Base-by-base conservation (phyloP, 176 grass and related monocot species). In the Miscanthus lutarioriparius region DNA sequence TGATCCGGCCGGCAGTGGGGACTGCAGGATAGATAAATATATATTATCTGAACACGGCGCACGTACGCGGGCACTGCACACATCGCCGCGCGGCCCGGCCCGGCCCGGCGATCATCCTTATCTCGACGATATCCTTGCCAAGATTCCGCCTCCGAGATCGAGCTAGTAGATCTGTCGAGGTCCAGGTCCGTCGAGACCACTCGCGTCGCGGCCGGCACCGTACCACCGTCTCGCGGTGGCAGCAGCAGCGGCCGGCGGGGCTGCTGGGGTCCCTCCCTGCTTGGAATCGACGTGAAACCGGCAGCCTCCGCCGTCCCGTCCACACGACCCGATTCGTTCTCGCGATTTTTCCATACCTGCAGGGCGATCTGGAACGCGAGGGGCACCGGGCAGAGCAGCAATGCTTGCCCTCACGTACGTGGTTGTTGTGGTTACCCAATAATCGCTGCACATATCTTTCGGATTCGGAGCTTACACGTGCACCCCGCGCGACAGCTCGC, bases 91-190 rank as follows among this genome's bases (percentile, higher is more conserved):
- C 26, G 53, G 53, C 53, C 41, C 41, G 8, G 8, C n/a, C n/a
- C n/a, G n/a, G n/a, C n/a, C n/a, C 37, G 38, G 6, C 6, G 20
- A 81, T 81, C 74, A 86, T 79, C 38, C 88, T 86, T 90, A 83
- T 90, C 88, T 61, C 74, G 2, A 64, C 74, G 2, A 64, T 47
- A 76, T 59, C 71, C 27, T 37, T 16, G 10, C 19, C 74, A 23
- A 66, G 73, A 82, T 90, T 90, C 83, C 20, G 83, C 64, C 72
- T 35, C 51, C 7, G 78, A 51, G 88, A 64, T 70, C 79, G 30
- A n/a, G 82, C 38, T 8, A 53, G 17, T 8, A 53, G 17, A 43
- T 40, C 23, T 12, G 72, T 85, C 72, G 32, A 49, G 15, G 47
- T 49, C 47, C 48, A 19, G 41, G 41, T 40, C 74, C 69, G 54